Percentiles rank a stretch among this genome's conserved stretches.
Evolutionary conservation across 371 early-diverging fungal species (phyloP).

Genomic region (Mucor sp.): DNA sequence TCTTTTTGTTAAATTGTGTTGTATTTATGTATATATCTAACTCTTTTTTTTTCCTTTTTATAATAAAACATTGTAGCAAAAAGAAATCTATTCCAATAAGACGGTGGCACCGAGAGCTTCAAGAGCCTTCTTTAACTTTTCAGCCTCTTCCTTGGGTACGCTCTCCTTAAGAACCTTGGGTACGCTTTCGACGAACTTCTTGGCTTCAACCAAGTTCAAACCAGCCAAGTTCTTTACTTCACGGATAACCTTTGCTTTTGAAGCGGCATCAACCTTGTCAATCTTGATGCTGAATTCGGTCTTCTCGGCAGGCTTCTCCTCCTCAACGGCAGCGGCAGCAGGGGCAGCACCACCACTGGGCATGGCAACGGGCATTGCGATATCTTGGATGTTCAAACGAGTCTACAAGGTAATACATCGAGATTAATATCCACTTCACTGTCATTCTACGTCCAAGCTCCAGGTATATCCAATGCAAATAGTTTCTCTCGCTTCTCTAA

Average conservation of each 20-base stretch:
- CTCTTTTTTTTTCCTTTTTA: background rate
- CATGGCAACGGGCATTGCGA: constrained; percentile 82
- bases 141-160: constrained; percentile 95
- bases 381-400: constrained; percentile 90
- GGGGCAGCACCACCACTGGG: constrained; percentile 66
- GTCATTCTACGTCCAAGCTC: background rate
- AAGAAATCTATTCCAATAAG: constrained; percentile 76
- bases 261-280: constrained; percentile 92
- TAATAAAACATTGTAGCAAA: background rate
- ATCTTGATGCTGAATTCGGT: constrained; percentile 94
- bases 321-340: constrained; percentile 72
- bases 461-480: background rate
- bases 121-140: constrained; percentile 94
- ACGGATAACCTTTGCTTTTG: constrained; percentile 97
- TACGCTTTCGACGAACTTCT: constrained; percentile 97
- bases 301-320: constrained; percentile 89
- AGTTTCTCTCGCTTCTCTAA: background rate
- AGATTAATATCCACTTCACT: background rate
- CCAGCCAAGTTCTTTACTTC: constrained; percentile 96
- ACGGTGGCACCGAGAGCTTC: constrained; percentile 95
- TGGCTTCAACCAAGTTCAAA: constrained; percentile 96
- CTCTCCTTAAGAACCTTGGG: constrained; percentile 95
- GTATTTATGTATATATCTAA: constrained; percentile 7
- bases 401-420: constrained; percentile 44
- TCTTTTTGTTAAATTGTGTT: background rate